Conservation (phyloP, 768 basidiomycete genomes). For the Mrakia blollopis region DNA sequence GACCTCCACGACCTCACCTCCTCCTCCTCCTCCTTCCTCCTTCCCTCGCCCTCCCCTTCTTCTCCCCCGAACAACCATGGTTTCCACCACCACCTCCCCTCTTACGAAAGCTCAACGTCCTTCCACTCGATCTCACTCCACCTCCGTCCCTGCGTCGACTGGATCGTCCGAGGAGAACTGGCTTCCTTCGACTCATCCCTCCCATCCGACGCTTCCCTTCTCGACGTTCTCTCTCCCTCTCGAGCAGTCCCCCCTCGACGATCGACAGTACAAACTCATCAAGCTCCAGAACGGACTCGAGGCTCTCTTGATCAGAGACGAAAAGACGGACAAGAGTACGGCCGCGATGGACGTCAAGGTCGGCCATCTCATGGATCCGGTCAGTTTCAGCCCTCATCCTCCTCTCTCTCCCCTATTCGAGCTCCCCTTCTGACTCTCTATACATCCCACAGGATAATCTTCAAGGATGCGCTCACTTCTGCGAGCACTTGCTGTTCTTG, state of each 20-base stretch:
- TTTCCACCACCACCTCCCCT: not conserved
- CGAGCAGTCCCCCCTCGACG: slow-evolving; percentile 68
- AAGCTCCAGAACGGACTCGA: slow-evolving; percentile 84
- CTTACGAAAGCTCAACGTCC: not conserved
- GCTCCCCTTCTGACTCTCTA: not conserved
- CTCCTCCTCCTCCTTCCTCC: not conserved
- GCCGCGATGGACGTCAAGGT: slow-evolving; percentile 92
- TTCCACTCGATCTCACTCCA: not conserved
- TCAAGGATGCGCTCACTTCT: slow-evolving; percentile 31
- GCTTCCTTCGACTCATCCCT: not conserved
- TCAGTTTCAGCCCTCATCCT: slow-evolving; percentile 46
- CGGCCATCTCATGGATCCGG: slow-evolving; percentile 89
- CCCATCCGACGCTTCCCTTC: slow-evolving; percentile 6
- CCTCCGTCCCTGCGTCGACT: not conserved
- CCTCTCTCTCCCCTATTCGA: not conserved
- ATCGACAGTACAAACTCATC: slow-evolving; percentile 73
- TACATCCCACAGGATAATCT: not conserved
- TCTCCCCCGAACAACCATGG: not conserved
- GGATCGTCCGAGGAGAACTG: not conserved
- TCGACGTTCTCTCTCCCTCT: slow-evolving; percentile 55
- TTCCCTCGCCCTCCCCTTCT: not conserved
- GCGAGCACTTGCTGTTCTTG: slow-evolving; percentile 31
- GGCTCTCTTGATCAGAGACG: slow-evolving; percentile 75
- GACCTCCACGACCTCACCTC: not conserved
- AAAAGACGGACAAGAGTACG: slow-evolving; percentile 84